A percentile compares a stretch with the other conserved stretches of the same genome.
phyloP scores from a whole-genome alignment of 192 early-diverging fungal species.

The Fimicolochytrium jonesii region DNA sequence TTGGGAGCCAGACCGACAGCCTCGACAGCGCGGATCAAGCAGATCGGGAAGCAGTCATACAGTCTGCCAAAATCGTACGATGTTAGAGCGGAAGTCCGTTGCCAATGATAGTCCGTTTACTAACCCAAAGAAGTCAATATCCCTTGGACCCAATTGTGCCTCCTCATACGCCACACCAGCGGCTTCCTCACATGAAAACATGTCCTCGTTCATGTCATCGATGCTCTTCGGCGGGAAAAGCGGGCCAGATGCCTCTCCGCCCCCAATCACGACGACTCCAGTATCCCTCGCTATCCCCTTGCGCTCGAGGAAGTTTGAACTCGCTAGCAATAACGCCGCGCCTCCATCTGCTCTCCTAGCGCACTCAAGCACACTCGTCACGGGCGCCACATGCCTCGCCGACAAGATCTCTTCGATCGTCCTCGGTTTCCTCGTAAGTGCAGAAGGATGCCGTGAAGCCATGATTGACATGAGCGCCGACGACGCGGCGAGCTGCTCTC shows the following conservation, averaged over 20 bases:
- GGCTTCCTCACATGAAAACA: conserved; percentile 44
- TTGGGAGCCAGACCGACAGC: conserved; percentile 43
- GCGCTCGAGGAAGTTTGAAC: conserved; percentile 29
- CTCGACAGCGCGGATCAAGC: conserved; percentile 42
- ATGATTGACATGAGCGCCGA: conserved; percentile 39
- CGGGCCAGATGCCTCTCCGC: conserved; percentile 42
- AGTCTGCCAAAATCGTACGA: no score
- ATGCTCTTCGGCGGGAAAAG: conserved; percentile 35
- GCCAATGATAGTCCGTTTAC: no score
- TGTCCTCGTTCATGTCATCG: conserved; percentile 27
- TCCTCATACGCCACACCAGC: conserved; percentile 37
- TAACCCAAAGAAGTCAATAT: conserved; percentile 48
- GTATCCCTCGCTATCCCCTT: conserved; percentile 20
- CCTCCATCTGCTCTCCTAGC: conserved; percentile 42
- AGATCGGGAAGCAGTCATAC: conserved; percentile 49
- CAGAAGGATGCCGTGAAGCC: conserved; percentile 38
- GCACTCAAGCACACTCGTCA: conserved; percentile 41
- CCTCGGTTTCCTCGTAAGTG: conserved; percentile 30
- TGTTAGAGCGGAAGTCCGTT: no score
- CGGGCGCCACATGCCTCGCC: conserved; percentile 32
- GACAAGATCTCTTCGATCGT: conserved; percentile 31
- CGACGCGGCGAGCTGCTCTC: conserved; percentile 36
- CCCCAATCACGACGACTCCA: conserved; percentile 35
- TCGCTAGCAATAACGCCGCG: conserved; percentile 34
- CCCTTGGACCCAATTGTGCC: conserved; percentile 40